Evolutionary conservation across 2,329 filamentous ascomycete genomes (phyloP).

Genomic region (Cladosporium sp.): DNA sequence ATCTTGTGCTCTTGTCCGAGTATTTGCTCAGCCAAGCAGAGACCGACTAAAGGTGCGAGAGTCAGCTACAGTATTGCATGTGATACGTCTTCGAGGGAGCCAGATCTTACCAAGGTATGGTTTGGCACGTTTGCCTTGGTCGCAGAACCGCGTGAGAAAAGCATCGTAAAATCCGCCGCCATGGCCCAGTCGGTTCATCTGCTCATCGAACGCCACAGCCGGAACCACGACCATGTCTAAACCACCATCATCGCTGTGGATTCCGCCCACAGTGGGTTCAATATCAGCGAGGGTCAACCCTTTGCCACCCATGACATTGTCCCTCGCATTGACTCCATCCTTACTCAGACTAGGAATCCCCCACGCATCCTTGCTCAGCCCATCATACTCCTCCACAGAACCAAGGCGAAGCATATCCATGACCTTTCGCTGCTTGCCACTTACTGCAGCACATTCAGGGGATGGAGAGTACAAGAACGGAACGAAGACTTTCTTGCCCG

Average conservation of each 20-base stretch:
- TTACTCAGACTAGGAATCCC: slow-evolving; percentile 82
- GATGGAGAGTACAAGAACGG: slow-evolving; percentile 74
- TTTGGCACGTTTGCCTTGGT: slow-evolving; percentile 39
- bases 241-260: slow-evolving; percentile 28
- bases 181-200: slow-evolving; percentile 76
- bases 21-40: slow-evolving; percentile 83
- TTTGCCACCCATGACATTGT: slow-evolving; percentile 67
- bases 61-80: not conserved
- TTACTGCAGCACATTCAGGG: not conserved
- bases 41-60: slow-evolving; percentile 56
- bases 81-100: not conserved
- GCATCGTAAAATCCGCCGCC: slow-evolving; percentile 97
- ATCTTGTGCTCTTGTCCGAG: slow-evolving; percentile 62
- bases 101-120: slow-evolving; percentile 55
- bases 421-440: slow-evolving; percentile 51
- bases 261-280: slow-evolving; percentile 19
- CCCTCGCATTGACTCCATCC: slow-evolving; percentile 60
- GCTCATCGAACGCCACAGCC: slow-evolving; percentile 82
- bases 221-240: slow-evolving; percentile 89
- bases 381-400: slow-evolving; percentile 71
- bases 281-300: slow-evolving; percentile 40
- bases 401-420: slow-evolving; percentile 93
- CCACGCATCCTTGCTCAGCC: slow-evolving; percentile 76
- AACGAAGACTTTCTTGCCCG: slow-evolving; percentile 83
- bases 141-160: slow-evolving; percentile 72